phyloP scores from a whole-genome alignment of 2,329 filamentous ascomycete species.

The Lachnellula willkommii region DNA sequence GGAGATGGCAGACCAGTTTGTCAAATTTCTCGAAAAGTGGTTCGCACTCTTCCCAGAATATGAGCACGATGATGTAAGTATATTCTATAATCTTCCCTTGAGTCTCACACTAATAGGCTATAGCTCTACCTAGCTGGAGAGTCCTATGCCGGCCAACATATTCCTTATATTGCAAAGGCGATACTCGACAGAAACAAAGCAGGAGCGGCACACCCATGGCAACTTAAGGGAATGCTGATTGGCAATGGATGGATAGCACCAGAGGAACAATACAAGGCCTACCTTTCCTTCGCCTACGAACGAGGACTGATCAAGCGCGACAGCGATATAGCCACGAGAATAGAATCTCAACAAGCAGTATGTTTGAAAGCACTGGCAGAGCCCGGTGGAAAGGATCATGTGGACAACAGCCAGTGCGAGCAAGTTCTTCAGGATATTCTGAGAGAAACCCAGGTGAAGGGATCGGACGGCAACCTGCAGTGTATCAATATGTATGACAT shows the following conservation, averaged over 20 bases:
- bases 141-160: constrained; percentile 94
- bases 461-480: constrained; percentile 44
- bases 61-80: constrained; percentile 79
- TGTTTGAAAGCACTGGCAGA: constrained; percentile 61
- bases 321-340: constrained; percentile 54
- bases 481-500: constrained; percentile 98
- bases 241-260: constrained; percentile 98
- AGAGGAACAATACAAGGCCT: constrained; percentile 80
- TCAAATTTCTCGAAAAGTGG: constrained; percentile 86
- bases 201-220: constrained; percentile 57
- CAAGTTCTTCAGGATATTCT: constrained; percentile 69
- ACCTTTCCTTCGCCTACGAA: constrained; percentile 75
- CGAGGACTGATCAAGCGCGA: constrained; percentile 66
- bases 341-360: constrained; percentile 63
- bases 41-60: constrained; percentile 89
- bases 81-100: background rate
- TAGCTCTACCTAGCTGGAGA: constrained; percentile 93
- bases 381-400: constrained; percentile 51
- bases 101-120: constrained; percentile 19
- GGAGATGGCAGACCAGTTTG: constrained; percentile 84
- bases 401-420: constrained; percentile 72
- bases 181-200: constrained; percentile 82
- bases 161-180: constrained; percentile 90
- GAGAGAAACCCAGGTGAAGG: constrained; percentile 52
- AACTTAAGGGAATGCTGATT: constrained; percentile 78